phyloP scores from a whole-genome alignment of 2,329 filamentous ascomycete species.

The Stylonectria norvegica region DNA sequence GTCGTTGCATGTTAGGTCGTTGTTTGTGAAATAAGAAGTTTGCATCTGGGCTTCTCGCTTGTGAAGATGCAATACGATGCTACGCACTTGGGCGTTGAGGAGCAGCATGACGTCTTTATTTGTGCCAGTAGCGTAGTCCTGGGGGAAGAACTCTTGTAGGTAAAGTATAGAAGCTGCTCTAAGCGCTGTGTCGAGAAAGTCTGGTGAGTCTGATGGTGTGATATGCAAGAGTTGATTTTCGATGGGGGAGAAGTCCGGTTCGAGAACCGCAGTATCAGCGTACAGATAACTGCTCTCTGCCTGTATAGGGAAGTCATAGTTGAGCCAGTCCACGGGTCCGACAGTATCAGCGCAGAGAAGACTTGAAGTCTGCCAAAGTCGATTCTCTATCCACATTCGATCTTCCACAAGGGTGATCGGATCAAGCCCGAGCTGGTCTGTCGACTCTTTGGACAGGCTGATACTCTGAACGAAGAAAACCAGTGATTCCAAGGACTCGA shows the following conservation, averaged over 20 bases:
- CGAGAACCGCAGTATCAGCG: too few relatives aligned
- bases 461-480: slow-evolving; percentile 20
- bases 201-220: too few relatives aligned
- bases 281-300: too few relatives aligned
- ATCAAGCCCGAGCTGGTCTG: neutral
- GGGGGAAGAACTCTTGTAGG: slow-evolving; percentile 32
- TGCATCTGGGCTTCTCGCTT: neutral
- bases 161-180: slow-evolving; percentile 30
- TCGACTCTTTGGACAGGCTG: neutral
- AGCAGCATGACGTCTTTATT: slow-evolving; percentile 6
- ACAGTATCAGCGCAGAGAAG: neutral
- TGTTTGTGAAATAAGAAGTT: neutral
- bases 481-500: slow-evolving; percentile 24
- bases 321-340: neutral
- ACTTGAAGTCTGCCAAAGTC: neutral
- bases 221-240: too few relatives aligned
- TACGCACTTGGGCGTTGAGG: slow-evolving; percentile 22
- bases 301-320: too few relatives aligned
- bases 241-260: too few relatives aligned
- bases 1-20: slow-evolving; percentile 5
- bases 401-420: neutral
- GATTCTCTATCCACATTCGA: neutral
- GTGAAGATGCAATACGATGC: slow-evolving; percentile 5
- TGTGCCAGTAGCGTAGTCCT: slow-evolving; percentile 16
- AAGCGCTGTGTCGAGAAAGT: slow-evolving; percentile 25